Base-by-base conservation (phyloP, 768 basidiomycete species). In the Postia placenta region DNA sequence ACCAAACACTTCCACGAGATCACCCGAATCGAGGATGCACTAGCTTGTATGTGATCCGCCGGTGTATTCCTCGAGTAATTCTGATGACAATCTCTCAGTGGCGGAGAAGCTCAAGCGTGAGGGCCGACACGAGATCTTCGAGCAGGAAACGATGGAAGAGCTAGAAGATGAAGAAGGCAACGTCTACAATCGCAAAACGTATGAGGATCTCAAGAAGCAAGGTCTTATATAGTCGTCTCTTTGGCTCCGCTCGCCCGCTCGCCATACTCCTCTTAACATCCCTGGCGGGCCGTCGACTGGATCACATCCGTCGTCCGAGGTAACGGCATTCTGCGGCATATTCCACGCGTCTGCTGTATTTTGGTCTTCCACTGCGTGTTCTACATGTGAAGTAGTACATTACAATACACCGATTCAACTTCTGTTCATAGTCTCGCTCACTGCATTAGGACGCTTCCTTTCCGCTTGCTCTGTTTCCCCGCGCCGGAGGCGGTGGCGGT, bases 1-100 rank as follows among this genome's bases (percentile, higher is more conserved):
- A 98, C 95, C 2, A 97, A 95, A 67, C 96, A 99, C 69, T 99
- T 98, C 75, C 93, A 96, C 63, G 96, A 96, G 68, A 97, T 99
- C 52, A 98, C 93, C 22, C 81, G 86, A 45, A 99, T 99, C 55
- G 89, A 93, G 60, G 96, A 99, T 71, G 96, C 94, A 0, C 80
- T 99, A 48, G 81, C 92, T 26, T 73, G 95, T 97, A 64, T 57
- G 92, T 83, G 24, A 9, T 41, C 24, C 36, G 27, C 45, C 39
- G 24, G 52, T 26, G 9, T 15, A 11, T 15, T 22, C 22, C 15
- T 28, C 2, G 14, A 15, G 38, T 43, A 26, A 37, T 17, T 28
- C 44, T 38, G 19, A 46, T 33, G 9, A 24, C 33, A 11, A 47
- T 33, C 19, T 49, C 14, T 14, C 55, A 97, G 93, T 99, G 54